Evolutionary conservation across 495 filamentous ascomycete species (phyloP), one percentile per base, ranked within the genome.

Genomic region (Baudoinia panamericana): DNA sequence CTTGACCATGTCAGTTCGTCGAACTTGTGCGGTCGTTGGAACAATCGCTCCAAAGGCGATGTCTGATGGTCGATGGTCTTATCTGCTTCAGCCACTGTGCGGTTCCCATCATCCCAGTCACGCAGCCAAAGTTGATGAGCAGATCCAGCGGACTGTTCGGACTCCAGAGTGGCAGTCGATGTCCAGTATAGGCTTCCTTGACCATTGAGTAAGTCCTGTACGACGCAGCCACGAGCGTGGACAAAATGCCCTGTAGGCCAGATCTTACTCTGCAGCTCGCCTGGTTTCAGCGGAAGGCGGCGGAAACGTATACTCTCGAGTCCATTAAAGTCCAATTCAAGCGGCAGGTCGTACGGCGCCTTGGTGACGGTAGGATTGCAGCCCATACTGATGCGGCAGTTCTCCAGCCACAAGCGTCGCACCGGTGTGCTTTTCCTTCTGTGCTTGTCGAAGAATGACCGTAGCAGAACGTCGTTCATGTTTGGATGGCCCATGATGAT

Each of bases 401-500:
- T 61, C 30, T 61, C 57, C 10, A 61, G 49, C 57, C 57, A 61
- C 1, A 61, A 48, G 19, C 46, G 55, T 6, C 55, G 47, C 3
- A 61, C 31, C 1, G 52, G 51, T 12, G 43, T 40, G 34, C 18
- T 23, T 3, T 43, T 30, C 2, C 35, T 32, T n/a, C 57, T 41
- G 13, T 30, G 8, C 17, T 40, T 36, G 27, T 55, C 45, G 28
- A 61, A 50, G 30, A 58, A 56, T n/a, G 46, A 48, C 11, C 47
- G 35, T 12, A 61, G 18, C 7, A 61, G 43, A 10, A 23, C 43
- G 24, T 49, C 36, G n/a, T 46, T 61, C 3, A 61, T 11, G 12
- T 39, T 42, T 20, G 38, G 48, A 22, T 61, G 57, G 5, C 57
- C 57, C 24, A 45, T 45, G 12, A 61, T 39, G 11, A 61, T 55